Evolutionary conservation across 495 filamentous ascomycete species (phyloP), one percentile per base, ranked within the genome.

Genomic region (Antarctomyces pellizariae): DNA sequence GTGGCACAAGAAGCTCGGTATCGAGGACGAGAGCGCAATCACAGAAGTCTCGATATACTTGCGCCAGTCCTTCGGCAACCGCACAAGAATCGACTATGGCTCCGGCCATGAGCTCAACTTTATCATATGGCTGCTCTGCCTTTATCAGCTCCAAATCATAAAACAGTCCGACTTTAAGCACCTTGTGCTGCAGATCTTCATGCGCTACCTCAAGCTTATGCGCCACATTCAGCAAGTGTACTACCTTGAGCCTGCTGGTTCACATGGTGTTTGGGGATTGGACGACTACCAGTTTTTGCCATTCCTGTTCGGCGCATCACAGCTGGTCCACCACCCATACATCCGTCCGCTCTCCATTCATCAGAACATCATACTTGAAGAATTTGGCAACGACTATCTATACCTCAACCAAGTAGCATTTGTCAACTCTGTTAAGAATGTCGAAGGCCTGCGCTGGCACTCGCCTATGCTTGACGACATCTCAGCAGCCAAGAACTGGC

Each of bases 401-500:
- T 99, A 99, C 40, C 62, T 95, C 1, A 71, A 77, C 28, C 84
- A 93, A 49, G 77, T 99, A 16, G 61, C 66, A 16, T 93, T 86
- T 52, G 83, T 95, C 24, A 92, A 92, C 47, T 74, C 68, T 37
- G 83, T 89, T 26, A 99, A 99, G 59, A 92, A 76, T 1, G 86
- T 95, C 22, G 78, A 89, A 36, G 84, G 84, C 6, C 53, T 99
- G 36, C 64, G 89, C 24, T 99, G 86, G 86, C 86, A 95, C 43
- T 83, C 75, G 37, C 86, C 86, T 1, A 93, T 99, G 89, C 59
- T 99, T 18, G 89, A 99, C 42, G 86, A 99, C 44, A 95, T 99
- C 32, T 82, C 73, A 2, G 69, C 73, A n/a, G 75, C 86, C 3
- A 79, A 79, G 46, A 75, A 58, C 31, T 99, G 86, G 86, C 52